A percentile compares a stretch with the other conserved stretches of the same genome.
phyloP scores from a whole-genome alignment of 352 stramenopile genomes.

The Plasmopara viticola region DNA sequence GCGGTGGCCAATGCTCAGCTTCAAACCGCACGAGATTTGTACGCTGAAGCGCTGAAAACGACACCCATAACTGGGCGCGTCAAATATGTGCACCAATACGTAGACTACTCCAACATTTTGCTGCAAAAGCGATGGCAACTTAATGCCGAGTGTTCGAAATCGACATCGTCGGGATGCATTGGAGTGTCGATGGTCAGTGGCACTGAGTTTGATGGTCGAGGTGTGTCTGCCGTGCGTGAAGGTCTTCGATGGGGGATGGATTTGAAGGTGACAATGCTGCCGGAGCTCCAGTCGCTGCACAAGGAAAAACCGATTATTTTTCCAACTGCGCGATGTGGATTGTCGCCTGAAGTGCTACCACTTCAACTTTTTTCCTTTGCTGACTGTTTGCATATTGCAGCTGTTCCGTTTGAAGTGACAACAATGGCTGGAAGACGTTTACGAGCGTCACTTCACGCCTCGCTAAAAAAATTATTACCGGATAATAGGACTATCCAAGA shows the following conservation, averaged over 20 bases:
- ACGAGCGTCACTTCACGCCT: constrained; percentile 29
- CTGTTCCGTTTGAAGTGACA: constrained; percentile 77
- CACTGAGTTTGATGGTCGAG: constrained; percentile 68
- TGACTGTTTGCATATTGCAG: constrained; percentile 50
- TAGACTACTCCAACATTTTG: constrained; percentile 64
- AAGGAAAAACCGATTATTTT: constrained; percentile 81
- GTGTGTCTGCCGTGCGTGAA: constrained; percentile 54
- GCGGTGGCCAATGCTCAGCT: constrained; percentile 70
- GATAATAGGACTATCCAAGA: constrained; percentile 20
- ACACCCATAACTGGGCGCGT: constrained; percentile 38
- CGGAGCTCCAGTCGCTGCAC: constrained; percentile 59
- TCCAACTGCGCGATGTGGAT: constrained; percentile 60
- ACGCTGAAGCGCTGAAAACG: constrained; percentile 32
- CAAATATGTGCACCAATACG: constrained; percentile 61
- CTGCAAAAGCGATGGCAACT: constrained; percentile 62
- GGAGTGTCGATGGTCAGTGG: constrained; percentile 81
- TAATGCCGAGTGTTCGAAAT: constrained; percentile 54
- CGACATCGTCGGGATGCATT: constrained; percentile 74
- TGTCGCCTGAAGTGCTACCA: constrained; percentile 65
- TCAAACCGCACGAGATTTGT: constrained; percentile 52
- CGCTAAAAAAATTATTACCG: constrained; percentile 21
- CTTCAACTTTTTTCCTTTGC: constrained; percentile 67
- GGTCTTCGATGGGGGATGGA: constrained; percentile 64
- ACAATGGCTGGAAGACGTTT: constrained; percentile 79
- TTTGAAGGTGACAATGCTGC: constrained; percentile 66